Percentiles rank a stretch among this genome's conserved stretches.
phyloP scores from a whole-genome alignment of 805 yeast species.

The Pichia cabralensis region DNA sequence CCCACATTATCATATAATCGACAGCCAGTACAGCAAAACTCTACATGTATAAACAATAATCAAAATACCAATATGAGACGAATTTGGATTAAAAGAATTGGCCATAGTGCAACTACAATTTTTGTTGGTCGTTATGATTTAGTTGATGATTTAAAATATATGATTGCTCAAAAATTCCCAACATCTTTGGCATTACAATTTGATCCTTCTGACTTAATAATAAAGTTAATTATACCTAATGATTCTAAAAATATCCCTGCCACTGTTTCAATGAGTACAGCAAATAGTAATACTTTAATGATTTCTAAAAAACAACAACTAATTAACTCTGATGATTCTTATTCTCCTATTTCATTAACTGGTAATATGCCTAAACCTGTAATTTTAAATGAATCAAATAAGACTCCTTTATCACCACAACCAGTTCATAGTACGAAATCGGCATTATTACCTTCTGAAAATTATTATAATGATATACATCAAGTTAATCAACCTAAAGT shows the following conservation, averaged over 20 bases:
- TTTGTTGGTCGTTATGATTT: conserved; percentile 51
- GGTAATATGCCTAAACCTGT: too few relatives aligned
- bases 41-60: too few relatives aligned
- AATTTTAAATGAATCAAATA: too few relatives aligned
- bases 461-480: conserved; percentile 2
- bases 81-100: conserved; percentile 44
- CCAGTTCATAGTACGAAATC: conserved; percentile 21
- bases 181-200: conserved; percentile 48
- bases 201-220: conserved; percentile 60
- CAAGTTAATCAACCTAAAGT: not conserved
- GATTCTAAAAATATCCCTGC: conserved; percentile 1
- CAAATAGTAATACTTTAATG: too few relatives aligned
- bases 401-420: conserved; percentile 21
- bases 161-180: conserved; percentile 56
- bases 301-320: not conserved
- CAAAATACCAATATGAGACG: conserved; percentile 19
- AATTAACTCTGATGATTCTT: conserved; percentile 1
- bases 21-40: not conserved
- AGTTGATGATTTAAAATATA: conserved; percentile 71
- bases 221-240: conserved; percentile 21
- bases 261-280: not conserved
- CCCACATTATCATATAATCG: not conserved
- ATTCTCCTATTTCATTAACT: not conserved
- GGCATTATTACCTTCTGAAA: conserved; percentile 5
- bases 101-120: conserved; percentile 61